Evolutionary conservation across 176 grass and related monocot genomes (phyloP), one percentile per base, ranked within the genome.

Genomic region (Stipa capillata): DNA sequence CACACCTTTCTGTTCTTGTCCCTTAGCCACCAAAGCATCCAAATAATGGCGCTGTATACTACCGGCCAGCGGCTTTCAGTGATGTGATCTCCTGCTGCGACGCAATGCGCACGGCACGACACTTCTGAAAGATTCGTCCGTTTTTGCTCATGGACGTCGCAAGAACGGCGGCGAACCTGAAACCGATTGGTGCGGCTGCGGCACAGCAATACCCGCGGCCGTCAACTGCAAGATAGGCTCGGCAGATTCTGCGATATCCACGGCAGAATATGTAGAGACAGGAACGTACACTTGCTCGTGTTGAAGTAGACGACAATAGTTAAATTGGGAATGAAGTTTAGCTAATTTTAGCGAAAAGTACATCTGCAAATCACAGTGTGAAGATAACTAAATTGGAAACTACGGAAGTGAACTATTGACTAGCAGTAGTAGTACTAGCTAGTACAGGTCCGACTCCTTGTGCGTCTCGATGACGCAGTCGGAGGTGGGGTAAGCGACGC

Each of bases 391-490:
- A 1, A 55, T 18, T n/a, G n/a, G 49, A 34, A 77, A 54, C 37
- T 4, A 1, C 6, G n/a, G n/a, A n/a, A n/a, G n/a, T n/a, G n/a
- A 41, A 5, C 35, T 65, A 40, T 48, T 16, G 14, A 16, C 9
- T 16, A 49, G n/a, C n/a, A n/a, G n/a, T 20, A 37, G 3, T 2
- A 14, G 5, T 58, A 16, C 35, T 50, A 7, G 28, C 28, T 57
- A 48, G 65, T 80, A 73, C 47, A 94, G 67, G 72, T 97, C 91
- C 0, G 85, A 78, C 85, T 97, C 91, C 85, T 84, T 87, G 82
- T 92, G 94, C 53, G 91, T 97, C 85, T 89, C 34, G 76, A 97
- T 90, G 83, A 92, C 87, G 69, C 91, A 35, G 80, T 97, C 80
- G 31, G 89, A 79, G 18, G 47, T 85, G 3, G 94, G 87, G 89